These are phyloP conservation scores for Pachysandra terminalis DNA, from an alignment of 164 flowering plant species.

Conservation along the genomic window DNA sequence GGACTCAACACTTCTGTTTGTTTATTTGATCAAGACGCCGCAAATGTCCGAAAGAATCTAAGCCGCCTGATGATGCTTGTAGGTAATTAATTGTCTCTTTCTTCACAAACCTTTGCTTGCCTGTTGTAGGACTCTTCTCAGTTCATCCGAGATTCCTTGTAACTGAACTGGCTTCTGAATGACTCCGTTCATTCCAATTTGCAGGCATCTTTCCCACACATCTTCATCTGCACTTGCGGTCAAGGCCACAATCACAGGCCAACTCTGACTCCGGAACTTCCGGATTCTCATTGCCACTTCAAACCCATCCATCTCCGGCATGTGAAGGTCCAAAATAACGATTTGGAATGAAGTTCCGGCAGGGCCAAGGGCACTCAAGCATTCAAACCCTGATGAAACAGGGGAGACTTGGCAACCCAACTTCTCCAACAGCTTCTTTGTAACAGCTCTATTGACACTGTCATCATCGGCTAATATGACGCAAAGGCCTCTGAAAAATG, in stretches of 20 bases:
- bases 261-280: slow-evolving; percentile 53
- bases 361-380: slow-evolving; percentile 57
- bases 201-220: slow-evolving; percentile 57
- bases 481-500: slow-evolving; percentile 60
- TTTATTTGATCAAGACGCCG: background rate
- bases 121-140: slow-evolving; percentile 54
- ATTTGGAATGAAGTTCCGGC: slow-evolving; percentile 47
- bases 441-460: slow-evolving; percentile 66
- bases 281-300: slow-evolving; percentile 72
- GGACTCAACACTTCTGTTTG: background rate
- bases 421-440: slow-evolving; percentile 76
- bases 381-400: slow-evolving; percentile 77
- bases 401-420: slow-evolving; percentile 76
- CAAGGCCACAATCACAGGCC: slow-evolving; percentile 72
- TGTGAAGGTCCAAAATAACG: slow-evolving; percentile 69
- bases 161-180: slow-evolving; percentile 64
- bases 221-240: slow-evolving; percentile 69
- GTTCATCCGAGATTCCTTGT: slow-evolving; percentile 66
- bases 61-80: background rate
- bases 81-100: background rate
- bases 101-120: slow-evolving; percentile 31
- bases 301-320: slow-evolving; percentile 84
- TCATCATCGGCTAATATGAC: slow-evolving; percentile 73
- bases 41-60: background rate
- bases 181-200: slow-evolving; percentile 76